Conservation (phyloP, 495 filamentous ascomycete species). For the Schizothecium vesticola region DNA sequence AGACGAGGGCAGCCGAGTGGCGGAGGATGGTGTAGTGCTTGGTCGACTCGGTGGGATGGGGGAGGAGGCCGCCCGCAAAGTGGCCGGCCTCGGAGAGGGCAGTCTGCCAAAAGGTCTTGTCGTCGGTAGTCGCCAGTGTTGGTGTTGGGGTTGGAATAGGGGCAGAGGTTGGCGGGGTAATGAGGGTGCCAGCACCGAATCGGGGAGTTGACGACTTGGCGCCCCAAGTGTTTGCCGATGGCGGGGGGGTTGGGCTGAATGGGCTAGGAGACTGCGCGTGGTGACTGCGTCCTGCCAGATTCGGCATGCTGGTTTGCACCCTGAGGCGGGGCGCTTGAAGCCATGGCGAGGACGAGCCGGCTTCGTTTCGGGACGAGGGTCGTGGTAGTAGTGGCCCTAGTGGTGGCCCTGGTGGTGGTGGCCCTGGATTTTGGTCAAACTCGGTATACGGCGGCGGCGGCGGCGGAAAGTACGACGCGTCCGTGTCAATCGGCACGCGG, state of each 20-base stretch:
- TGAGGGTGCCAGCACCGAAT: neutral
- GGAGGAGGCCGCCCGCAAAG: conserved; percentile 58
- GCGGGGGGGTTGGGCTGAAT: neutral
- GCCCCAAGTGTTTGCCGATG: neutral
- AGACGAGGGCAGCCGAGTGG: conserved; percentile 57
- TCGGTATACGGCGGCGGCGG: neutral
- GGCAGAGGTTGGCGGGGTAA: neutral
- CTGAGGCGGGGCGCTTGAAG: neutral
- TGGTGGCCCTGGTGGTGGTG: neutral
- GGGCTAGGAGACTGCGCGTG: neutral
- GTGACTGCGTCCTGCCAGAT: neutral
- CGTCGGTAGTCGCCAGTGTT: neutral
- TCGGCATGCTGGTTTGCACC: conserved; percentile 11
- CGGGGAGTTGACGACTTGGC: neutral
- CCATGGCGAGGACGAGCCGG: neutral
- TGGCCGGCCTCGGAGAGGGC: conserved; percentile 54
- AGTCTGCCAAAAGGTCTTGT: conserved; percentile 33
- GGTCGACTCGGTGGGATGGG: conserved; percentile 57
- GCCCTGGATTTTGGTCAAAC: neutral
- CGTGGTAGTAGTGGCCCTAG: neutral
- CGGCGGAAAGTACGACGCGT: neutral
- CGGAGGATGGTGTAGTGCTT: conserved; percentile 63
- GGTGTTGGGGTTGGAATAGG: neutral
- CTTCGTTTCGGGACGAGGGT: neutral
- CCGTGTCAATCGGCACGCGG: neutral